A percentile compares a stretch with the other conserved stretches of the same genome.
phyloP scores from a whole-genome alignment of 352 stramenopile species.

The Elongisporangium anandrum region DNA sequence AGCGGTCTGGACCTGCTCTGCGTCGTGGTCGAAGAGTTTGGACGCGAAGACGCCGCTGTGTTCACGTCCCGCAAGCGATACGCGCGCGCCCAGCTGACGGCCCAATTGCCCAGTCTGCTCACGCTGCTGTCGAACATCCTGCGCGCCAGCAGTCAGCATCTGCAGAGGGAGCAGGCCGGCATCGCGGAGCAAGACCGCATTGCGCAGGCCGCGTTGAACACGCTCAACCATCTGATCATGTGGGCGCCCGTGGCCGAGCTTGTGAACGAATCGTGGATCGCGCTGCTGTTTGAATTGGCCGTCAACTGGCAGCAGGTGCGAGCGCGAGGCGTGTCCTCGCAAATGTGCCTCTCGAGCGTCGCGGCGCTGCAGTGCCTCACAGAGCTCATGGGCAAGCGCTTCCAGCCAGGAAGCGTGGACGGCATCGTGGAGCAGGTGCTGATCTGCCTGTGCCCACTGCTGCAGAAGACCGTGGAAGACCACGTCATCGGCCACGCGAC shows the following conservation, averaged over 20 bases:
- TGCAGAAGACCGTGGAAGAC: conserved; percentile 62
- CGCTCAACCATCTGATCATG: conserved; percentile 43
- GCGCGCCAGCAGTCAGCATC: conserved; percentile 30
- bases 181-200: conserved; percentile 36
- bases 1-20: conserved; percentile 52
- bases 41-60: conserved; percentile 54
- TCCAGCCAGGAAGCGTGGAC: conserved; percentile 32
- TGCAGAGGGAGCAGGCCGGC: conserved; percentile 19
- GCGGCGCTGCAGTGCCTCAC: conserved; percentile 53
- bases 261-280: conserved; percentile 53
- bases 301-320: conserved; percentile 32
- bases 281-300: conserved; percentile 53
- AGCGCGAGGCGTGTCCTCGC: conserved; percentile 11
- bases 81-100: conserved; percentile 31
- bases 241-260: conserved; percentile 56
- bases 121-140: conserved; percentile 45
- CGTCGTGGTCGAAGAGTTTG: conserved; percentile 70
- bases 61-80: conserved; percentile 42
- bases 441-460: conserved; percentile 41
- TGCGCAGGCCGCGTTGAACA: conserved; percentile 44
- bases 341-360: conserved; percentile 42
- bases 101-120: conserved; percentile 45
- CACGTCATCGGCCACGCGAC: conserved; percentile 36
- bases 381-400: conserved; percentile 67
- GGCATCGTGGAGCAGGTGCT: conserved; percentile 54